Base-by-base conservation (phyloP, 163 green algal species). In the Chlorella variabilis region DNA sequence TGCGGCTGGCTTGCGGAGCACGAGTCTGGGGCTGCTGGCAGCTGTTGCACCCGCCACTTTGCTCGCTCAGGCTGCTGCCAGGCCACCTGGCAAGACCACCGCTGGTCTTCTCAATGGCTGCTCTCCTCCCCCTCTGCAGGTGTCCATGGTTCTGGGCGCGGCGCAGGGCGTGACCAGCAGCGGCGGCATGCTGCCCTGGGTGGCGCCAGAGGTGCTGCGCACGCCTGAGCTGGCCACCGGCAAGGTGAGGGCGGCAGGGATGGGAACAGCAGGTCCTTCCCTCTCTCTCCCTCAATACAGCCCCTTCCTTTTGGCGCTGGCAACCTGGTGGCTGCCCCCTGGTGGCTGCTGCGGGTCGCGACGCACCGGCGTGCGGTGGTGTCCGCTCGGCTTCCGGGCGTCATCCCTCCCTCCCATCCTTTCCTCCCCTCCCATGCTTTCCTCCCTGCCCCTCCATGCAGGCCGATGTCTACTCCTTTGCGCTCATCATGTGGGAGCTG, bases 381-480 rank as follows among this genome's bases (percentile, higher is more conserved):
- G n/a, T 54, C 45, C 45, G 11, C 45, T 54, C 45, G 11, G 11
- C 45, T 54, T 54, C 45, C 15, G 11, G 45, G 45, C 45, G 49
- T 63, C 18, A 63, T 29, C 23, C 23, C 18, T 63, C 54, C 18
- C 18, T 33, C 23, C 54, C 23, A 11, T 29, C 5, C 18, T 33
- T 63, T 29, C 18, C 23, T 63, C 6, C 23, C 23, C 20, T 54
- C 15, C 15, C 45, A 54, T 15, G 11, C 45, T 54, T 15, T 54
- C 45, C 11, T 23, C 54, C 23, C 23, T 63, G 18, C 18, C 18
- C 8, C 23, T 63, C 20, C 23, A n/a, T 63, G 18, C 77, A 77
- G 77, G 61, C 74, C 0, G 83, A 87, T 36, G 65, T 82, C 13
- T 87, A 69, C 54, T 41, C 58, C 3, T 87, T 87, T 74, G 83